Evolutionary conservation across 2,329 filamentous ascomycete species (phyloP), one percentile per base, ranked within the genome.

Genomic region (Trichoderma sp.): DNA sequence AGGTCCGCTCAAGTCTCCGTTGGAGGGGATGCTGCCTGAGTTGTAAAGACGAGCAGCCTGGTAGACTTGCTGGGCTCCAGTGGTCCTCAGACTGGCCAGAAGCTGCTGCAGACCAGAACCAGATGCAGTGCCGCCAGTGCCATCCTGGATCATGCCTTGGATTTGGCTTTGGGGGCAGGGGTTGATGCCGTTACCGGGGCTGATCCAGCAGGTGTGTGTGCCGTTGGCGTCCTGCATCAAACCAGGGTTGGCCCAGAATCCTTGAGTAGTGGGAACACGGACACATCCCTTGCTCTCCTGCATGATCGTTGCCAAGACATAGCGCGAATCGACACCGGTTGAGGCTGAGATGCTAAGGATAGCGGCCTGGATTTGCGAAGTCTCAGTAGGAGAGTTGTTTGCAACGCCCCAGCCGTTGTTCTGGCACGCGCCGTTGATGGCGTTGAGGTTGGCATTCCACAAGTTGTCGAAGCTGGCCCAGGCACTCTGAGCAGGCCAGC

Each of bases 281-380:
- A 84, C 82, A 74, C 83, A 84, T 65, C 83, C 83, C 72, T 80
- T 80, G 74, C 79, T 82, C 74, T 85, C 83, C 74, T 85, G 83
- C 76, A 85, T 79, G 39, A 84, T 73, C 69, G 84, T 77, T 20
- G 82, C 80, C n/a, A 85, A 76, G 74, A 85, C 82, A 70, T 82
- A 83, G 58, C 83, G 81, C 57, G 76, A 72, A 72, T 84, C 82
- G 36, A 84, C 76, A 13, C 75, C 73, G 0, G 76, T 73, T 8
- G 71, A 61, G 15, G 65, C 57, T 6, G 81, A 76, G 15, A 82
- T 77, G 12, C 74, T 66, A 50, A 79, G 71, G 70, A 84, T 83
- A 58, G 77, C 76, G 61, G 69, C 47, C 12, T 68, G 28, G 23
- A 69, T 71, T 32, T 71, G 63, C 28, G 23, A 36, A 39, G 55